Percentiles rank a stretch among this genome's conserved stretches.
phyloP scores from a whole-genome alignment of 192 early-diverging fungal species.

The Anaeromyces robustus region DNA sequence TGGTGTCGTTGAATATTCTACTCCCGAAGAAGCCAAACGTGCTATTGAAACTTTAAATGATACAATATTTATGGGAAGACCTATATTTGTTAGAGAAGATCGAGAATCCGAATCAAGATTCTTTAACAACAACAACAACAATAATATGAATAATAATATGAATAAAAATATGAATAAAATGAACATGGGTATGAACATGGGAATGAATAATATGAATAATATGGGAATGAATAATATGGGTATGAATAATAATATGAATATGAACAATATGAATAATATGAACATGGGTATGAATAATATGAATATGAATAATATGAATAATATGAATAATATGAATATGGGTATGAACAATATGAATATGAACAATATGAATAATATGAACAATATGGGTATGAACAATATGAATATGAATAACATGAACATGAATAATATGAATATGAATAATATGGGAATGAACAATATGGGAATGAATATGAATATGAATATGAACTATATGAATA shows the following conservation, averaged over 20 bases:
- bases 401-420: constrained; percentile 1
- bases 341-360: neutral
- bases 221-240: constrained; percentile 4
- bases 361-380: neutral
- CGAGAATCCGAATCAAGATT: neutral
- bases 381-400: neutral
- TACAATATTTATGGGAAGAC: constrained; percentile 49
- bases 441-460: neutral
- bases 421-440: constrained; percentile 1
- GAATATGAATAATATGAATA: constrained; percentile 3
- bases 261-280: neutral
- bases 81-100: constrained; percentile 64
- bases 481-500: constrained; percentile 3
- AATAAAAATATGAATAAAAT: constrained; percentile 7
- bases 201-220: neutral
- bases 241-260: neutral
- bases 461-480: constrained; percentile 12
- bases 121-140: neutral
- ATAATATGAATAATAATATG: neutral
- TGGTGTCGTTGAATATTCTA: constrained; percentile 63
- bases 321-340: neutral
- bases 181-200: neutral
- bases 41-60: constrained; percentile 58
- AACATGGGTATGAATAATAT: constrained; percentile 2
- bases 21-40: constrained; percentile 54